A percentile compares a stretch with the other conserved stretches of the same genome.
phyloP scores from a whole-genome alignment of 2,329 filamentous ascomycete species.

The Penicillium sp. region DNA sequence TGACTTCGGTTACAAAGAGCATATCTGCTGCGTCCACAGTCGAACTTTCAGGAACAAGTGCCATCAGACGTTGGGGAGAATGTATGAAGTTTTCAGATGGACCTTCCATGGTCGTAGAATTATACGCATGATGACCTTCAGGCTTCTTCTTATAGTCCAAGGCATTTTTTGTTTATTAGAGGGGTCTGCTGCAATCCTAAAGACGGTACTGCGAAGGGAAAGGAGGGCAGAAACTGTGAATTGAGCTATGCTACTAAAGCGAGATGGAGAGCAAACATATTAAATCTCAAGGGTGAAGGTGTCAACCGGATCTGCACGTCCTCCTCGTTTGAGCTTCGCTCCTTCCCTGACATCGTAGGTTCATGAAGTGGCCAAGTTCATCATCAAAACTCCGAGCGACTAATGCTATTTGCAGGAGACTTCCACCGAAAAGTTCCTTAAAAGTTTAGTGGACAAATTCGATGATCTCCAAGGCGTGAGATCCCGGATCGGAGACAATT shows the following conservation, averaged over 20 bases:
- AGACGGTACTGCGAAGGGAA: background rate
- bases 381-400: background rate
- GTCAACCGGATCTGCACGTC: background rate
- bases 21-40: background rate
- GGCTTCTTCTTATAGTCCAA: background rate
- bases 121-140: background rate
- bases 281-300: background rate
- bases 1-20: background rate
- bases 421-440: background rate
- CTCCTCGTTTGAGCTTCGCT: background rate
- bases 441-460: background rate
- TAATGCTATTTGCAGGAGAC: background rate
- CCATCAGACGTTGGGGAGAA: background rate
- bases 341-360: background rate
- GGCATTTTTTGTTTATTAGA: background rate
- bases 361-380: background rate
- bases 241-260: background rate
- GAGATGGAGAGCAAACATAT: background rate
- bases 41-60: background rate
- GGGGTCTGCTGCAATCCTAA: background rate
- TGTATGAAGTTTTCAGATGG: background rate
- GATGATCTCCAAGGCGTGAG: constrained; percentile 51
- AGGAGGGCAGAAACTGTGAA: background rate
- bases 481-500: constrained; percentile 64
- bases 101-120: constrained; percentile 43